phyloP scores from a whole-genome alignment of 1,284 basidiomycete species.

The Naganishia albida region DNA sequence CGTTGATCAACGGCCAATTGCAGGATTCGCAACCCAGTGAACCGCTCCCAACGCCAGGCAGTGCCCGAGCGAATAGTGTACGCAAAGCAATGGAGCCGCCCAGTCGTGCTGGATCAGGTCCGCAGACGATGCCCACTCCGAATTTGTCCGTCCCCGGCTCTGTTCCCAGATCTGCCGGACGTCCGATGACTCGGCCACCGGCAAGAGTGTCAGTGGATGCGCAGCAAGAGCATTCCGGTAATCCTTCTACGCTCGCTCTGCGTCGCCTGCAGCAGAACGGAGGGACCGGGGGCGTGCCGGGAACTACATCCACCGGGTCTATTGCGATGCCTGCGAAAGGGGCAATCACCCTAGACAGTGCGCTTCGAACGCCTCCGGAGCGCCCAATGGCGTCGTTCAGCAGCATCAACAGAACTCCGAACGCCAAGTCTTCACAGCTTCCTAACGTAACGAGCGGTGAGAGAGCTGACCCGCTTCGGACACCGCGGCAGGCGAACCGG shows the following conservation, averaged over 20 bases:
- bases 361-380: constrained; percentile 13
- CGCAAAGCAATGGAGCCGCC: background rate
- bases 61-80: background rate
- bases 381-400: constrained; percentile 2
- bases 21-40: background rate
- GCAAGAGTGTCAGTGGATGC: background rate
- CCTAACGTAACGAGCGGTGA: background rate
- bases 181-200: background rate
- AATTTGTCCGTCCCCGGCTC: background rate
- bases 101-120: background rate
- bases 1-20: constrained; percentile 6
- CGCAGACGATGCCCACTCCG: background rate
- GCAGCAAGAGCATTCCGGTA: background rate
- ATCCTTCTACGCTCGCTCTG: constrained; percentile 1
- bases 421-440: constrained; percentile 1
- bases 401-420: constrained; percentile 18
- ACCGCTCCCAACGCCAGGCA: background rate
- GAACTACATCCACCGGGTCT: constrained; percentile 5
- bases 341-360: constrained; percentile 11
- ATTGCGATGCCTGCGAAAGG: constrained; percentile 13
- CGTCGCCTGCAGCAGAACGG: constrained; percentile 13
- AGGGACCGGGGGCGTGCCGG: constrained; percentile 1
- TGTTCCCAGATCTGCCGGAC: background rate
- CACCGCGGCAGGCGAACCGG: constrained; percentile 26
- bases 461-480: constrained; percentile 19